phyloP scores from a whole-genome alignment of 78 protist species.

The Creolimax fragrantissima region DNA sequence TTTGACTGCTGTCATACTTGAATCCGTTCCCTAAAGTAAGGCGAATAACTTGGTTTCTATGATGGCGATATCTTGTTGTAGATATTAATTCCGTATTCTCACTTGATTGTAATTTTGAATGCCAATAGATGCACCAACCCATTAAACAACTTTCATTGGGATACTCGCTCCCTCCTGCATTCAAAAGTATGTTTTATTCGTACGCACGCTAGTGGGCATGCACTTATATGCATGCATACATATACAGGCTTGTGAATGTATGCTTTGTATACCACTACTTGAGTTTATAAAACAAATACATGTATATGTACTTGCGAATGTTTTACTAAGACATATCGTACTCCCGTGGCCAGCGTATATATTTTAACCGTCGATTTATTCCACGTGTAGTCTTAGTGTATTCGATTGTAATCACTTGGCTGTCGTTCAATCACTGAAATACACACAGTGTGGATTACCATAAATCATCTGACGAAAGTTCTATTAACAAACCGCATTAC shows the following conservation, averaged over 20 bases:
- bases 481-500: too few species aligned
- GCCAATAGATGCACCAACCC: neutral
- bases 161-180: neutral
- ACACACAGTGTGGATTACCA: too few species aligned
- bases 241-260: neutral
- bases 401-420: too few species aligned
- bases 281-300: neutral
- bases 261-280: neutral
- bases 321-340: too few species aligned
- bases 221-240: neutral
- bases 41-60: too few species aligned
- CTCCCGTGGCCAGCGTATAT: too few species aligned
- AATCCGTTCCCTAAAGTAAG: too few species aligned
- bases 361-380: too few species aligned
- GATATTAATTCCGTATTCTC: neutral
- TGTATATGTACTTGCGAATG: neutral
- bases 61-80: neutral
- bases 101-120: neutral
- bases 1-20: too few species aligned
- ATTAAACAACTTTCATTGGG: neutral
- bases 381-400: too few species aligned
- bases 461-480: too few species aligned
- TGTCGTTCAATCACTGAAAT: too few species aligned
- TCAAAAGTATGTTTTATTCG: neutral
- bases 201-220: neutral